These are phyloP conservation scores for Annulohypoxylon moriforme DNA, from an alignment of 495 filamentous ascomycete species.

Conservation along the genomic window DNA sequence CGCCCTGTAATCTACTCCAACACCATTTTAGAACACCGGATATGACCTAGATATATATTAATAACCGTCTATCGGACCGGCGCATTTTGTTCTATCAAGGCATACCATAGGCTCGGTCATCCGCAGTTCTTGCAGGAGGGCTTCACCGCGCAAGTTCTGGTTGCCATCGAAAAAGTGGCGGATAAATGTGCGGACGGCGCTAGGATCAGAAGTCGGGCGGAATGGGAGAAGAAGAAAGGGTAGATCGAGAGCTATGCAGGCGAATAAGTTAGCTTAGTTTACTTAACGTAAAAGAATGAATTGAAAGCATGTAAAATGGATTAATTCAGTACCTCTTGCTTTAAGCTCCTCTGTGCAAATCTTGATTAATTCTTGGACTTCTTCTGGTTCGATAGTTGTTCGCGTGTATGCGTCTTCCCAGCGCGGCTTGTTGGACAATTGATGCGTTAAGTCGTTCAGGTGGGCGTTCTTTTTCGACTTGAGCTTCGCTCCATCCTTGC, in stretches of 20 bases:
- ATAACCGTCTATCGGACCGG: conserved; percentile 1
- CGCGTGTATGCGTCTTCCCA: conserved; percentile 93
- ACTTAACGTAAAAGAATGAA: neutral
- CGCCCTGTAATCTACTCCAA: conserved; percentile 92
- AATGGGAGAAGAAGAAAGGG: conserved; percentile 97
- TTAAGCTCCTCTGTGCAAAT: conserved; percentile 93
- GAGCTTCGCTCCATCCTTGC: conserved; percentile 72
- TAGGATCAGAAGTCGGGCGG: conserved; percentile 90
- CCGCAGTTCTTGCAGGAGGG: conserved; percentile 84
- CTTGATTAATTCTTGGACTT: conserved; percentile 86
- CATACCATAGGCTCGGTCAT: conserved; percentile 93
- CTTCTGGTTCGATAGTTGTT: conserved; percentile 86
- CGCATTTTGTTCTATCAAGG: conserved; percentile 14
- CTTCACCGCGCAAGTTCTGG: conserved; percentile 70
- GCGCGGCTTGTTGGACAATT: conserved; percentile 71
- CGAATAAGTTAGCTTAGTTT: conserved; percentile 18
- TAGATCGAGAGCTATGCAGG: conserved; percentile 78
- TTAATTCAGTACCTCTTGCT: conserved; percentile 80
- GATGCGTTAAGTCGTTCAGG: conserved; percentile 56
- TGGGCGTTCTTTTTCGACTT: conserved; percentile 67
- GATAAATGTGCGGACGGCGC: conserved; percentile 89
- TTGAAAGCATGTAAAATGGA: conserved; percentile 19
- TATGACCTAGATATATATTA: conserved; percentile 72
- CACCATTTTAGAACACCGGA: conserved; percentile 98
- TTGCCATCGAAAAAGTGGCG: conserved; percentile 85